Conservation (phyloP, 495 filamentous ascomycete genomes). For the Aspergillus homomorphus region DNA sequence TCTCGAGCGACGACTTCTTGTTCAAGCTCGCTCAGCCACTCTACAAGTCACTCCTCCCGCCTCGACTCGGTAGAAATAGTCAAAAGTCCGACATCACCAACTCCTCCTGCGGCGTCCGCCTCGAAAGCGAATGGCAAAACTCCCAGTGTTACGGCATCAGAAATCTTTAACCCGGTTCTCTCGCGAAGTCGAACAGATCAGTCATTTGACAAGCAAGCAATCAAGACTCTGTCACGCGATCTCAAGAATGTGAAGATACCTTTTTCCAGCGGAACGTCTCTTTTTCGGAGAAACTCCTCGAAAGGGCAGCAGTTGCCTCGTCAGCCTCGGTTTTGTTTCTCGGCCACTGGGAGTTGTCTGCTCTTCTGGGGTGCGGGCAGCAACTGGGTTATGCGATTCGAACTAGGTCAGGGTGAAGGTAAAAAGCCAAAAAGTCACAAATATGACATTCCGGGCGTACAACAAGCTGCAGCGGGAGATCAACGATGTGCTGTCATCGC, state of each 20-base stretch:
- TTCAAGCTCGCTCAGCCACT: conserved; percentile 26
- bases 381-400: conserved; percentile 24
- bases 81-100: conserved; percentile 18
- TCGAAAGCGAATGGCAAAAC: conserved; percentile 18
- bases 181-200: conserved; percentile 12
- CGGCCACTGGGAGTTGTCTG: conserved; percentile 19
- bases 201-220: conserved; percentile 17
- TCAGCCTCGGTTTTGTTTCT: conserved; percentile 24
- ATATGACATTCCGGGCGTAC: conserved; percentile 26
- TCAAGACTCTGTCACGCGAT: conserved; percentile 20
- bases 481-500: conserved; percentile 23
- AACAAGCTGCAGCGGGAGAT: conserved; percentile 23
- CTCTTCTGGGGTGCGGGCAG: conserved; percentile 24
- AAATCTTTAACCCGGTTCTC: conserved; percentile 8
- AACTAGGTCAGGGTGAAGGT: conserved; percentile 10
- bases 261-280: conserved; percentile 15
- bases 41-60: conserved; percentile 24
- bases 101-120: conserved; percentile 3
- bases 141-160: conserved; percentile 10
- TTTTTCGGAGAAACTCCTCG: conserved; percentile 18
- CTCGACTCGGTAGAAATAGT: conserved; percentile 14
- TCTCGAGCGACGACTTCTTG: conserved; percentile 22
- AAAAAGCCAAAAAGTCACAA: conserved; percentile 17
- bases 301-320: conserved; percentile 17
- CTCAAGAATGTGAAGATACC: conserved; percentile 20